Evolutionary conservation across 129 eudicot species (phyloP), one percentile per base, ranked within the genome.

Genomic region (Chrysanthemum lavandulifolium): DNA sequence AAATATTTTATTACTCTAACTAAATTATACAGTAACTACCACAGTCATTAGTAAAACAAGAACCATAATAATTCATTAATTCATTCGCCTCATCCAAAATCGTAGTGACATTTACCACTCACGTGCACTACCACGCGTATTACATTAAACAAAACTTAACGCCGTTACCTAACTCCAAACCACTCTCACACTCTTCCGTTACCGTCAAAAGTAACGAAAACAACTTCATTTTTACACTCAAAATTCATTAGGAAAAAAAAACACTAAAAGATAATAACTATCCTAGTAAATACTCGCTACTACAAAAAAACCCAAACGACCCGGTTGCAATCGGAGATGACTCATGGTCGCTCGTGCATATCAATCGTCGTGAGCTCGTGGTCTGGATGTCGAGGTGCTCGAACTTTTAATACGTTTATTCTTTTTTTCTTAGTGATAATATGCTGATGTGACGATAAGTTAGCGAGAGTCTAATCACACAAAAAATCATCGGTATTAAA

Each of bases 101-200:
- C 25, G 67, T 40, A 43, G 67, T 71, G 23, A 61, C 76, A 40
- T 58, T 58, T 19, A 67, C 72, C 48, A 33, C 43, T 75, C 84
- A 80, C 69, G 80, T 80, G 84, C 72, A 56, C 49, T 29, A 40
- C 13, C 67, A 66, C 74, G 61, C 65, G 74, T 50, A 63, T 79
- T 57, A 74, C 71, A 62, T 62, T 25, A 50, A 43, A 51, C 10
- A 19, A 51, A 40, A 65, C 11, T 21, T 68, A 74, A 58, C 58
- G 69, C 33, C 61, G 70, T 73, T 72, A 60, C 23, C 12, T 14
- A 45, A 27, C 61, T 23, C 0, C 8, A 33, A 50, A n/a, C 5
- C 2, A 40, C 27, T 15, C 65, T 12, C 71, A 64, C 45, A 36
- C 71, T 74, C 78, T 40, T 64, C 78, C 78, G 55, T 74, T 53